A percentile compares a stretch with the other conserved stretches of the same genome.
Conservation (phyloP, 768 basidiomycete genomes). For the Hygrocybe coccinea region DNA sequence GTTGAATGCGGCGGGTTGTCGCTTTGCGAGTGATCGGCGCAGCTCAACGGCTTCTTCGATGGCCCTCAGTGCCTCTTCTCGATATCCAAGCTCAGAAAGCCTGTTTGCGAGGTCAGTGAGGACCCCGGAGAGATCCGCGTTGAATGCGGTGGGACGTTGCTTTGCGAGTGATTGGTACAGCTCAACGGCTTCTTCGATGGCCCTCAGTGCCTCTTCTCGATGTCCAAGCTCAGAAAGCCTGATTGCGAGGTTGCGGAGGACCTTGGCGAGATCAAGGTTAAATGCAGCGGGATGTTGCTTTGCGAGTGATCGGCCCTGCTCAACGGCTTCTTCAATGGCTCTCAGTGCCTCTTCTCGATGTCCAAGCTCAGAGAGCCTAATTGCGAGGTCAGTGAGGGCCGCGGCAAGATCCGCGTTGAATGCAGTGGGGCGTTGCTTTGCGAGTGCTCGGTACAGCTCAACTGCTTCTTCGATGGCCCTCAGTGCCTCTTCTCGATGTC, state of each 20-base stretch:
- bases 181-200: not conserved
- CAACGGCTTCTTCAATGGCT: constrained; percentile 1
- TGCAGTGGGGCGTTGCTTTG: not conserved
- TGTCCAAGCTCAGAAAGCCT: not conserved
- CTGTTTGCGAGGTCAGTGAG: too few species aligned
- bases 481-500: not conserved
- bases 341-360: constrained; percentile 8
- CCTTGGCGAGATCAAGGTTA: not conserved
- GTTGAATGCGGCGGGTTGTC: too few species aligned
- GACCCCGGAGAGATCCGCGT: not conserved
- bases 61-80: too few species aligned
- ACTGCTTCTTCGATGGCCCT: not conserved
- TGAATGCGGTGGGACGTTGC: not conserved
- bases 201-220: constrained; percentile 9
- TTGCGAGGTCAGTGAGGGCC: not conserved
- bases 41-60: too few species aligned
- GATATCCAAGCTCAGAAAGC: too few species aligned
- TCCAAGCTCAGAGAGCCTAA: not conserved
- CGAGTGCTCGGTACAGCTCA: not conserved
- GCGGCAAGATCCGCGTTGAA: not conserved
- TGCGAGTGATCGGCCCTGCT: not conserved
- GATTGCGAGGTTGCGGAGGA: not conserved
- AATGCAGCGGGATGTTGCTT: not conserved
- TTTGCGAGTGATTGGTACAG: constrained; percentile 3
- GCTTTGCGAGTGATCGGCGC: too few species aligned